Conservation (phyloP, 176 grass and related monocot species). For the Bothriochloa decipiens region DNA sequence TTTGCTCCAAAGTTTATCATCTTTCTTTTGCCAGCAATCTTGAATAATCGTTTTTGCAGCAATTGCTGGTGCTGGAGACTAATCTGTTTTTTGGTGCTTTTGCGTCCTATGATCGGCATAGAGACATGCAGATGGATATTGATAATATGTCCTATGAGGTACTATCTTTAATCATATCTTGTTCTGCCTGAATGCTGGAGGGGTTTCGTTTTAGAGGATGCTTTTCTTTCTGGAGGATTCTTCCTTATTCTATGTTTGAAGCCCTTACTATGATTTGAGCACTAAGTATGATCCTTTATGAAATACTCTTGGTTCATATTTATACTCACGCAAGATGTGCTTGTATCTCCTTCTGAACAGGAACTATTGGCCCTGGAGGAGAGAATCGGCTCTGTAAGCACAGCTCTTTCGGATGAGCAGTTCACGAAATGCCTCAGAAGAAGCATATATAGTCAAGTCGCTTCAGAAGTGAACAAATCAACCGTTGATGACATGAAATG, state of each 20-base stretch:
- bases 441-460: conserved; percentile 48
- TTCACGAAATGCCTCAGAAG: conserved; percentile 70
- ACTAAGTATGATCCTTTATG: background rate
- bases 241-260: background rate
- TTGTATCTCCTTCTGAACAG: conserved; percentile 47
- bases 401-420: conserved; percentile 74
- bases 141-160: conserved; percentile 97
- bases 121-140: conserved; percentile 85
- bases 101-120: conserved; percentile 61
- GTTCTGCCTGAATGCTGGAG: background rate
- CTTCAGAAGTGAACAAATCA: conserved; percentile 14
- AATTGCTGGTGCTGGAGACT: conserved; percentile 61
- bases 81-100: conserved; percentile 56
- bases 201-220: conserved; percentile 14
- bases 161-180: conserved; percentile 30
- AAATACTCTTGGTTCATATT: conserved; percentile 1
- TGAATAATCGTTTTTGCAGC: conserved; percentile 50
- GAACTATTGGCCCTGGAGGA: conserved; percentile 85
- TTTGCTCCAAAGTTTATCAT: conserved; percentile 8
- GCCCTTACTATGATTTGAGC: background rate
- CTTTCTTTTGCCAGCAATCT: conserved; percentile 37
- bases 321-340: background rate
- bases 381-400: conserved; percentile 81
- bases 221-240: conserved; percentile 20
- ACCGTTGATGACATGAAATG: conserved; percentile 66